Evolutionary conservation across 1,284 basidiomycete species (phyloP), one percentile per base, ranked within the genome.

Genomic region (Hortiboletus rubellus): DNA sequence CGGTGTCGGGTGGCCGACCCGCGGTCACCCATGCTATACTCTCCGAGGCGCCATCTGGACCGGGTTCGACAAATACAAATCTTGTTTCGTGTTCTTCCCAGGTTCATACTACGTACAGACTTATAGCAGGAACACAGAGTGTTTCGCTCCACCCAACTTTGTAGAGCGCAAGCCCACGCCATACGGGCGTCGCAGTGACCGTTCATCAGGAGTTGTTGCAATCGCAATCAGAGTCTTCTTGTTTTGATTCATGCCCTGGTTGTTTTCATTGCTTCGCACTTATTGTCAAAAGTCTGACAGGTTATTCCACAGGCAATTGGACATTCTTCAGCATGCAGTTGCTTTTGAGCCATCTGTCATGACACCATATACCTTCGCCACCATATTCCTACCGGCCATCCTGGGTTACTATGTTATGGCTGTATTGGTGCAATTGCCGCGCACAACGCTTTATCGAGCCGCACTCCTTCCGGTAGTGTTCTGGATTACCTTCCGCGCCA

Each of bases 391-490:
- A n/a, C 72, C 69, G 4, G 46, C 48, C 14, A 4, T 59, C 18
- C 31, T 62, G 31, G 41, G 58, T 15, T 61, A 54, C 52, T 72
- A 70, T 50, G 52, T 30, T 12, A 71, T 73, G 70, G 69, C 72
- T 3, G 54, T 73, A 27, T 47, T 70, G 30, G 67, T 72, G 2
- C 72, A 73, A 46, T 45, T 71, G 5, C 65, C 60, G 8, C 51
- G 34, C 17, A 64, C 63, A n/a, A 27, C 14, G 27, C 12, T 70
- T 12, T 60, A 59, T 50, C 60, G 64, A 42, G 11, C 22, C 2
- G 62, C 70, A 37, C 47, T 74, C 36, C 70, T 74, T 47, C 72
- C 71, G 5, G 18, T 60, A 0, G 57, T 69, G 8, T 52, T 61
- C 31, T 63, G 65, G 59, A 12, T 53, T n/a, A 33, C 60, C 34